These are phyloP conservation scores for Coemansia sp. DNA, from an alignment of 192 early-diverging fungal genomes.

Conservation along the genomic window DNA sequence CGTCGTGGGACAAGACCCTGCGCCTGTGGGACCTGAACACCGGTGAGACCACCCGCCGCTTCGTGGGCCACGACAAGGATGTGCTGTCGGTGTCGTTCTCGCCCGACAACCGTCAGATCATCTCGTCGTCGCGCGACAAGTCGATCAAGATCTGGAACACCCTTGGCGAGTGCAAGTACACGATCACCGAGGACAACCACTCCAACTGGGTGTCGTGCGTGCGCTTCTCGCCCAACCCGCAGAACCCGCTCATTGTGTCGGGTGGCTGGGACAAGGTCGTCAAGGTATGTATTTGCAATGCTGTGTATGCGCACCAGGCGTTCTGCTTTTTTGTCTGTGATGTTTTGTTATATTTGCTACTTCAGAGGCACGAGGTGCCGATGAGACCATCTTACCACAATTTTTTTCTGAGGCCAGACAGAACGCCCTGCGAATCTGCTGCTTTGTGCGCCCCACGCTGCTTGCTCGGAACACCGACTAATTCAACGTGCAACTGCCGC, in stretches of 20 bases:
- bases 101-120: constrained; percentile 99
- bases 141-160: constrained; percentile 99
- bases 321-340: constrained; percentile 35
- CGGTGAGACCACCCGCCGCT: constrained; percentile 91
- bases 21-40: constrained; percentile 98
- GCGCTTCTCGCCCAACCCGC: constrained; percentile 98
- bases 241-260: constrained; percentile 96
- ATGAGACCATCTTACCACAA: constrained; percentile 60
- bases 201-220: constrained; percentile 99
- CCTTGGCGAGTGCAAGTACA: constrained; percentile 99
- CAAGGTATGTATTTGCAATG: constrained; percentile 68
- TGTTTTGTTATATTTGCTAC: constrained; percentile 68
- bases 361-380: constrained; percentile 60
- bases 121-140: constrained; percentile 97
- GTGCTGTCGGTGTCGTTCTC: constrained; percentile 99
- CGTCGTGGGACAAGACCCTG: constrained; percentile 99
- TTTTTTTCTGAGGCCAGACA: constrained; percentile 8
- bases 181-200: constrained; percentile 95
- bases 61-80: constrained; percentile 96
- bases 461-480: no score
- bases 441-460: background rate
- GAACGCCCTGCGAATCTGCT: background rate
- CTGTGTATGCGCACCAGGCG: background rate
- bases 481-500: no score
- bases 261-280: constrained; percentile 99